A percentile compares a stretch with the other conserved stretches of the same genome.
Evolutionary conservation across 2,329 filamentous ascomycete genomes (phyloP).

Genomic region (Parastagonospora nodorum): DNA sequence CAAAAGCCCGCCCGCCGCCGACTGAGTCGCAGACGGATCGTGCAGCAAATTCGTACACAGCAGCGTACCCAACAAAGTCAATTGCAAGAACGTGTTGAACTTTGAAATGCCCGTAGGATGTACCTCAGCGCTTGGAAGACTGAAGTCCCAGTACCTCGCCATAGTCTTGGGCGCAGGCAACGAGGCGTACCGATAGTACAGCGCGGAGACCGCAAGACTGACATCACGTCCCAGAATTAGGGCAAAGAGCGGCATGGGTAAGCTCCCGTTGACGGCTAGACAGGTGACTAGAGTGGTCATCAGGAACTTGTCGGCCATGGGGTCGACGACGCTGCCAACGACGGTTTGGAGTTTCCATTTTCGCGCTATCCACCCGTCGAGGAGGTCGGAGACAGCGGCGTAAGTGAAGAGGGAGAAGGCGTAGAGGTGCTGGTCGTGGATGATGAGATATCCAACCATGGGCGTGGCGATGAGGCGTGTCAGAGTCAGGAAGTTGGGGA

Average conservation of each 20-base stretch:
- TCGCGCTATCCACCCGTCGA: constrained; percentile 93
- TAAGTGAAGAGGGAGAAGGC: constrained; percentile 89
- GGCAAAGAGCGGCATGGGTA: constrained; percentile 85
- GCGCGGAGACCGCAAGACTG: constrained; percentile 79
- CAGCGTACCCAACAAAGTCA: constrained; percentile 82
- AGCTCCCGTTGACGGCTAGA: constrained; percentile 77
- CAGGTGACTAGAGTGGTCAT: constrained; percentile 93
- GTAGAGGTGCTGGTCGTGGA: constrained; percentile 78
- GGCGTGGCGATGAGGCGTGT: constrained; percentile 84
- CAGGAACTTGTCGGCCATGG: constrained; percentile 93
- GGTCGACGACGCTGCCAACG: constrained; percentile 84
- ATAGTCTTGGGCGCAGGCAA: constrained; percentile 93
- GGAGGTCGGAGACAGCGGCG: constrained; percentile 85
- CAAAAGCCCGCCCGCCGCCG: constrained; percentile 35
- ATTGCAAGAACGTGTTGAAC: constrained; percentile 88
- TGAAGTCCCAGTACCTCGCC: constrained; percentile 94
- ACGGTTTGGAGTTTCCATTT: constrained; percentile 89
- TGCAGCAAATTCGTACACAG: constrained; percentile 78
- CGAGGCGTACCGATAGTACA: constrained; percentile 96
- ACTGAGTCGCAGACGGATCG: constrained; percentile 60
- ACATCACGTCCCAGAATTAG: constrained; percentile 90
- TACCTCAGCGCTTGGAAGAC: constrained; percentile 83
- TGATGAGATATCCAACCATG: constrained; percentile 83
- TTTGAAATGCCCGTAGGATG: constrained; percentile 84
- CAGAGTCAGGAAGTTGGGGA: constrained; percentile 93